Base-by-base conservation (phyloP, 1,139 yeast genomes). In the Candida glucosophila region DNA sequence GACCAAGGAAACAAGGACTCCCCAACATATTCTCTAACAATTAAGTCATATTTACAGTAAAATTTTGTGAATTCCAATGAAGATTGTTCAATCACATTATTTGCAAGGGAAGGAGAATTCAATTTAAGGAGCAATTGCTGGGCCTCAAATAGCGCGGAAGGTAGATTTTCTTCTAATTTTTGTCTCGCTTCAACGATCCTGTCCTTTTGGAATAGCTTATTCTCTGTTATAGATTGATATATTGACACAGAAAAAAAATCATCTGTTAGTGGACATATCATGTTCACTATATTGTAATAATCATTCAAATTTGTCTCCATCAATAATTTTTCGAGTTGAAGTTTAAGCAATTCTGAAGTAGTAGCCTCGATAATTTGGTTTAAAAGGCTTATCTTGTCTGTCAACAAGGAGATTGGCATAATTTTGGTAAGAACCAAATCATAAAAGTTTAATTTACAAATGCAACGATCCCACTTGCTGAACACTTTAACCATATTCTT, bases 191-290 rank as follows among this genome's bases (percentile, higher is more conserved):
- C 48, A 13, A 48, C 41, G 15, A 79, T 51, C 5, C 55, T 52
- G 1, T 55, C 59, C n/a, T 34, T 32, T 14, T 48, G 59, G 55
- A 79, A 78, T 14, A 77, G 44, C 34, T 75, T 67, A 43, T 78
- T 78, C 37, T 78, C 86, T 2, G 57, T 52, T 8, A 77, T 65
- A 1, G 88, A 80, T 31, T 73, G 60, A 45, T 79, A 80, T 40
- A 77, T 61, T 12, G 67, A 50, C 3, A 64, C 61, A 20, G 70
- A 76, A 35, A 70, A 70, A 29, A 58, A 67, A 23, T 68, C 75
- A 30, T 72, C 68, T 14, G 62, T 70, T 13, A 76, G 52, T 10
- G 81, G 79, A 44, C 73, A 73, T n/a, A 79, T 77, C 80, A 79
- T 75, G 39, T 76, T 75, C 27, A 76, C 56, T 25, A 79, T 52